A percentile compares a stretch with the other conserved stretches of the same genome.
These are phyloP conservation scores for Pleurotus platypus DNA, from an alignment of 768 basidiomycete genomes.

Conservation along the genomic window DNA sequence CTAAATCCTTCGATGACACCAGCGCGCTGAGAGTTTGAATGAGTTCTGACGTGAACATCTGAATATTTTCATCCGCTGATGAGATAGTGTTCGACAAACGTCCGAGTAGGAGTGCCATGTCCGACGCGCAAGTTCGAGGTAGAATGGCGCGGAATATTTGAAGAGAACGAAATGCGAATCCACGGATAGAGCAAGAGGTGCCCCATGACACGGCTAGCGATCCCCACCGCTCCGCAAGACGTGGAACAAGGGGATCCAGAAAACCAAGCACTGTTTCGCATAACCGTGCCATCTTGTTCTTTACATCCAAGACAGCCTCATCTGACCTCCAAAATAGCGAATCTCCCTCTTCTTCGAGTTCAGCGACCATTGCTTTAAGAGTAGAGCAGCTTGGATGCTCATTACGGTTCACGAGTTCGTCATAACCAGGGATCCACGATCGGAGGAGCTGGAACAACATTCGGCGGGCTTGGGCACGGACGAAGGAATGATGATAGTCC, in stretches of 20 bases:
- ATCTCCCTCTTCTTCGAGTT: conserved; percentile 58
- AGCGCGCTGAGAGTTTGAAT: conserved; percentile 70
- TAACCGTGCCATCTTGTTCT: conserved; percentile 66
- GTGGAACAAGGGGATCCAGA: conserved; percentile 65
- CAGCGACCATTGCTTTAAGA: conserved; percentile 47
- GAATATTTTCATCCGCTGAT: conserved; percentile 70
- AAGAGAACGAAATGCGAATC: conserved; percentile 82
- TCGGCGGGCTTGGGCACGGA: conserved; percentile 68
- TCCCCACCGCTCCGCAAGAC: conserved; percentile 75
- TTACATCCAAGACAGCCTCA: conserved; percentile 49
- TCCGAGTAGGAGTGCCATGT: conserved; percentile 77
- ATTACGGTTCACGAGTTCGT: conserved; percentile 62
- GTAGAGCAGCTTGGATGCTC: conserved; percentile 40
- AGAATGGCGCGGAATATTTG: conserved; percentile 85
- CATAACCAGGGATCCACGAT: conserved; percentile 77
- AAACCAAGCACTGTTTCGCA: conserved; percentile 64
- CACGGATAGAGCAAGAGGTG: conserved; percentile 82
- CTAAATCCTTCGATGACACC: conserved; percentile 51
- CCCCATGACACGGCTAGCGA: conserved; percentile 80
- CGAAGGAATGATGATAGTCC: conserved; percentile 68
- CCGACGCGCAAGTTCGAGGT: conserved; percentile 64
- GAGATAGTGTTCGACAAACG: conserved; percentile 83
- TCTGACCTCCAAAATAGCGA: conserved; percentile 70
- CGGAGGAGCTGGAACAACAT: conserved; percentile 85
- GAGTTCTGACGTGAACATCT: conserved; percentile 81